A percentile compares a stretch with the other conserved stretches of the same genome.
These are phyloP conservation scores for Ophiocordyceps camponoti-saundersi DNA, from an alignment of 2,329 filamentous ascomycete genomes.

Conservation along the genomic window DNA sequence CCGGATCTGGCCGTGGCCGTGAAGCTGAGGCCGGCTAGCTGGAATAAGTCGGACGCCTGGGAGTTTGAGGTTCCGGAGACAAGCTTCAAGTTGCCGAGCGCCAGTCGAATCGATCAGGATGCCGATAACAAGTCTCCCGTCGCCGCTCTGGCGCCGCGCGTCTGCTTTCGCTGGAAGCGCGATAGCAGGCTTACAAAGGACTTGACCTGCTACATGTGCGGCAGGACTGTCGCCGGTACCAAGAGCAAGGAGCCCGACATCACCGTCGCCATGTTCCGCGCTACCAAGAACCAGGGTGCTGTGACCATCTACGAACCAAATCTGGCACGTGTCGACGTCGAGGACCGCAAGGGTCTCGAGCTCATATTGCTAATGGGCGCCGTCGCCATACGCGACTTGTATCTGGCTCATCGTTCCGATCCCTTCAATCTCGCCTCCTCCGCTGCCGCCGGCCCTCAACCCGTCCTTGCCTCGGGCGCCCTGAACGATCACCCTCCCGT, in stretches of 20 bases:
- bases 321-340: slow-evolving; percentile 73
- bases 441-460: slow-evolving; percentile 12
- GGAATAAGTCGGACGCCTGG: slow-evolving; percentile 69
- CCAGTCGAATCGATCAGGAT: slow-evolving; percentile 61
- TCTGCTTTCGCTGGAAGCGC: slow-evolving; percentile 77
- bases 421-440: slow-evolving; percentile 52
- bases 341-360: slow-evolving; percentile 87
- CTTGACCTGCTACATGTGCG: slow-evolving; percentile 74
- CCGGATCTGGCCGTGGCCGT: slow-evolving; percentile 71
- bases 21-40: slow-evolving; percentile 54
- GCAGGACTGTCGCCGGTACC: slow-evolving; percentile 57
- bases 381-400: slow-evolving; percentile 49
- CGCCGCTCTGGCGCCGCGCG: slow-evolving; percentile 46
- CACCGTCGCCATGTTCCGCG: slow-evolving; percentile 73
- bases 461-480: slow-evolving; percentile 18
- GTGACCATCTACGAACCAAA: slow-evolving; percentile 91
- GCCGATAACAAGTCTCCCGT: slow-evolving; percentile 12
- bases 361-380: slow-evolving; percentile 53
- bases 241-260: slow-evolving; percentile 90
- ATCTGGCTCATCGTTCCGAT: slow-evolving; percentile 48
- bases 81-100: slow-evolving; percentile 66
- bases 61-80: slow-evolving; percentile 84
- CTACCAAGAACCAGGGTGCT: slow-evolving; percentile 41
- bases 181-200: slow-evolving; percentile 77
- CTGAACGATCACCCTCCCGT: slow-evolving; percentile 6